Evolutionary conservation across 257 asterid species (phyloP).

Genomic region (Fraxinus americana): DNA sequence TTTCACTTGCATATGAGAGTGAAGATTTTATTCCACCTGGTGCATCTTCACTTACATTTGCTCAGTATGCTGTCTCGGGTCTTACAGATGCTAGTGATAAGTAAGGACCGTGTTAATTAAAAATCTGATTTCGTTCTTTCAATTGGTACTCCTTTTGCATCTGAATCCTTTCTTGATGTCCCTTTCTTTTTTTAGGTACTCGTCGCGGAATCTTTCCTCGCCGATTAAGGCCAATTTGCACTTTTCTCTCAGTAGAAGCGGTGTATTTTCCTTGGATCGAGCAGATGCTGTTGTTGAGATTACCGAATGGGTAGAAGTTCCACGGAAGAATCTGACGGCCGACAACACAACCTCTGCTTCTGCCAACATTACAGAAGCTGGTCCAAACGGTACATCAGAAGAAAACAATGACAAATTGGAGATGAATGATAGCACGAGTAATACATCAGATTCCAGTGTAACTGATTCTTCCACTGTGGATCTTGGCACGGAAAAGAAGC

Average conservation of each 20-base stretch:
- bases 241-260: constrained; percentile 96
- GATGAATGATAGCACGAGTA: constrained; percentile 40
- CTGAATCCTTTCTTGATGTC: constrained; percentile 20
- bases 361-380: constrained; percentile 58
- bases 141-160: constrained; percentile 20
- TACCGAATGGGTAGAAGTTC: constrained; percentile 98
- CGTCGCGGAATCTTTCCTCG: constrained; percentile 84
- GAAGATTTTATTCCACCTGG: constrained; percentile 78
- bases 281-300: constrained; percentile 92
- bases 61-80: constrained; percentile 81
- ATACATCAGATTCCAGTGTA: constrained; percentile 43
- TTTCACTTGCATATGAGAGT: constrained; percentile 86
- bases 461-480: constrained; percentile 54
- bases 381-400: constrained; percentile 47
- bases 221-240: constrained; percentile 94
- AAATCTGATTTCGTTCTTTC: constrained; percentile 16
- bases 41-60: constrained; percentile 64
- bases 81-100: constrained; percentile 81
- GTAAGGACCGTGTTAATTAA: constrained; percentile 45
- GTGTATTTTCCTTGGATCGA: constrained; percentile 78
- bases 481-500: constrained; percentile 79
- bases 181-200: constrained; percentile 58
- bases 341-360: constrained; percentile 77
- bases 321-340: constrained; percentile 75
- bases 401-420: constrained; percentile 59